Conservation (phyloP, 768 basidiomycete genomes). For the Paxillus involutus region DNA sequence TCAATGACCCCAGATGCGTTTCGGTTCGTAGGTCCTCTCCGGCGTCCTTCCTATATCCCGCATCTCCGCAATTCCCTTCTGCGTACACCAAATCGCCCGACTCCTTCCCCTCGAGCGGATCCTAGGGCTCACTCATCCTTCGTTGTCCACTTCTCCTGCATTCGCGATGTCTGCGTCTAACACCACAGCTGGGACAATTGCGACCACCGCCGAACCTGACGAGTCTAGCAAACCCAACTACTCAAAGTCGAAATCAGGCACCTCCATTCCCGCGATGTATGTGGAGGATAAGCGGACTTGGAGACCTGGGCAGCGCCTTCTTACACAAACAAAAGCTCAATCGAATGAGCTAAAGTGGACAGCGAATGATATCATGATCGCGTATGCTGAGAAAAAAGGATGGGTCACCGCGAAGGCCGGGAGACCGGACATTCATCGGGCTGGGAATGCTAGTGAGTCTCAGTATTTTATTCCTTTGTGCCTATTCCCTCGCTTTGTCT, state of each 20-base stretch:
- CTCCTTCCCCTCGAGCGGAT: slow-evolving; percentile 79
- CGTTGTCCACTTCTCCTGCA: slow-evolving; percentile 15
- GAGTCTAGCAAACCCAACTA: neutral
- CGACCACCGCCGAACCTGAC: neutral
- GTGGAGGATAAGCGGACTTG: slow-evolving; percentile 77
- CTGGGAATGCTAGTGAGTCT: slow-evolving; percentile 85
- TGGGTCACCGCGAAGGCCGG: slow-evolving; percentile 93
- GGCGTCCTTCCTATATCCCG: slow-evolving; percentile 80
- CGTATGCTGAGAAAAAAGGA: slow-evolving; percentile 74
- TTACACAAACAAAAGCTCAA: slow-evolving; percentile 12
- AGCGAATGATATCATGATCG: slow-evolving; percentile 79
- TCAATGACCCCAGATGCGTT: neutral
- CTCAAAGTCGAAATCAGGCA: neutral
- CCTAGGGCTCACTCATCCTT: slow-evolving; percentile 57
- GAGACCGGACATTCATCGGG: slow-evolving; percentile 82
- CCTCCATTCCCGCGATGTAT: slow-evolving; percentile 10
- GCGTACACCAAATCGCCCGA: slow-evolving; percentile 66
- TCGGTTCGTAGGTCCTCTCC: slow-evolving; percentile 52
- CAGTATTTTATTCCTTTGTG: neutral
- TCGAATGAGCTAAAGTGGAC: slow-evolving; percentile 56
- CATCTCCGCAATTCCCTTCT: slow-evolving; percentile 81
- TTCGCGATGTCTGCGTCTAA: neutral
- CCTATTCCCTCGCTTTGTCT: neutral
- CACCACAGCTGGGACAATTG: neutral
- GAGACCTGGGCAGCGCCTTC: slow-evolving; percentile 47